Evolutionary conservation across 306 rosid species (phyloP), one percentile per base, ranked within the genome.

Genomic region (Dalbergia oliveri): DNA sequence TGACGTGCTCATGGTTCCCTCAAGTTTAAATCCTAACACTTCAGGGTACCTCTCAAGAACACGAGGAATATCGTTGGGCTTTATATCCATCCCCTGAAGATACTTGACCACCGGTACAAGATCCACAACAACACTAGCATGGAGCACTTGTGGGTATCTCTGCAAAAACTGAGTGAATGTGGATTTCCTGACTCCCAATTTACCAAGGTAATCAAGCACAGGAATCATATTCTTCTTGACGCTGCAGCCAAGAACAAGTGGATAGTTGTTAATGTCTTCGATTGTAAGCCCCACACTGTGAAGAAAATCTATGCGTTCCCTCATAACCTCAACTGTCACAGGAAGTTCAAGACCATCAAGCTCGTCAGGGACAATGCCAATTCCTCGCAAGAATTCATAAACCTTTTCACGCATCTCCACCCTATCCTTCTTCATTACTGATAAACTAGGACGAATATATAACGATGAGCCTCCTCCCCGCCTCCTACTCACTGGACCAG

Each of bases 311-410:
- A 96, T 85, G 2, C 99, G 98, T 76, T 93, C 97, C 85, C 86
- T 89, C 98, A 96, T 93, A 80, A 96, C 94, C 64, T 93, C 97
- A 56, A 87, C 97, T 4, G 98, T 87, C 71, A 96, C 98, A 31
- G 97, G 98, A 86, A 96, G 99, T 74, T 96, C 99, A 87, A 96
- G 83, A 34, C 98, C 99, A 79, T 96, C 99, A 81, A 96, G 99
- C 86, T 96, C 99, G 86, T 96, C 97, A 72, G 98, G 98, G 75
- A 89, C 88, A 66, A 96, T 73, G 41, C 99, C 99, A 79, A 93
- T 86, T 37, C 85, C 88, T 21, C 86, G 79, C 80, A 95, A 87
- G 79, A 93, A 95, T 65, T 89, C 92, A 9, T 95, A 93, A 81
- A 93, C 97, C 76, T 79, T 76, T 23, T 86, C 90, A 15, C 98